Evolutionary conservation across 2,329 filamentous ascomycete genomes (phyloP), one percentile per base, ranked within the genome.

Genomic region (Fusarium pseudograminearum): DNA sequence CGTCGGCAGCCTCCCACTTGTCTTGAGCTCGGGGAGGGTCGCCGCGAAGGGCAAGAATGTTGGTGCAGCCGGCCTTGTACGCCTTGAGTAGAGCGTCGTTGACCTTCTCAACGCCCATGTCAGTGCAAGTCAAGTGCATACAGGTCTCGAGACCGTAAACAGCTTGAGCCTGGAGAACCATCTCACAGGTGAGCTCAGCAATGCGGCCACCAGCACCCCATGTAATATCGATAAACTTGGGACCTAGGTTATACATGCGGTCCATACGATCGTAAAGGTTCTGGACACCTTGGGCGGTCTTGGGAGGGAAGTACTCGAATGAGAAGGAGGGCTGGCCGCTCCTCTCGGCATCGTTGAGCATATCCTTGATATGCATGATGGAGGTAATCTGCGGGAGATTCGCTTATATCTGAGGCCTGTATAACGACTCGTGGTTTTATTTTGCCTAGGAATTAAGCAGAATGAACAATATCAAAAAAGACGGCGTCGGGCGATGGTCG

Each of bases 231-330:
- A 99, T 94, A 84, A 99, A 99, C 77, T 94, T 91, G 69, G 95
- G 96, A 3, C 94, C 96, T 69, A 97, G 89, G 76, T 91, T 89
- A 81, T 97, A 94, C 96, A 99, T 99, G 82, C 94, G 94, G 82
- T 99, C 96, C 93, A 99, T 98, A 74, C 96, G 93, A 76, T 99
- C 96, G 86, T 99, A 99, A 61, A 99, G 90, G 80, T 99, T 99
- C 83, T 99, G 96, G 15, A 99, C 95, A 86, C 96, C 96, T 83
- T 96, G 93, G 14, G 93, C 92, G 10, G 96, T 99, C 85, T 99
- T 99, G 40, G 96, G 96, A 53, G 96, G 96, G 83, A 99, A 99
- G 86, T 97, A 99, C 81, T 99, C 96, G 84, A 99, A 99, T 64
- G 96, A 99, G 86, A 98, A 98, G 78, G 94, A 96, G 61, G 94